Evolutionary conservation across 768 basidiomycete species (phyloP), one percentile per base, ranked within the genome.

Genomic region (Xerocomellus dryophilus): DNA sequence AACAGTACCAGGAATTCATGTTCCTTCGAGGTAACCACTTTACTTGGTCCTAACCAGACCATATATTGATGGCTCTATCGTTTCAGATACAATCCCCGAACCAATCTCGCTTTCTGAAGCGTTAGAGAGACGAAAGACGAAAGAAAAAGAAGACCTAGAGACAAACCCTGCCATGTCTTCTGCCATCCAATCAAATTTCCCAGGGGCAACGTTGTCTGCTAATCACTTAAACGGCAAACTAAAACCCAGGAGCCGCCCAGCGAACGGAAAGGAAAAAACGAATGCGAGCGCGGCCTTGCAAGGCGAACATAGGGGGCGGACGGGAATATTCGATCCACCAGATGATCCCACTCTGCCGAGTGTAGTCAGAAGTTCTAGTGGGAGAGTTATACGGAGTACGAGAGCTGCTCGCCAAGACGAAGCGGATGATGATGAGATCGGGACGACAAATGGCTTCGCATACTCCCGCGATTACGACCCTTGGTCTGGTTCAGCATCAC

Each of bases 1-100:
- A 78, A 49, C 80, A 81, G 61, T 82, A 83, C 58, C 81, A 83
- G 65, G 84, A 88, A 61, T 85, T 87, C 59, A 81, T 79, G 77
- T 88, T 88, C 59, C 79, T 90, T n/a, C 72, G 76, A 71, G 87
- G 88, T 84, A 59, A 45, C 68, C 27, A 9, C n/a, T 36, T n/a
- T 43, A 9, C 12, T 20, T 31, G 3, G 11, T 47, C 35, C 15
- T 50, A 12, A 39, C 35, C 31, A 25, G 4, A 12, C 15, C 25
- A 29, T 42, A 9, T 41, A 41, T 31, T 52, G 31, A 67, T 48
- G 54, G 4, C 48, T 42, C 31, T 40, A 27, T 34, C 29, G 17
- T 17, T 43, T 32, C 61, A 90, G 88, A 88, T 56, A 85, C 81
- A 10, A 82, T 90, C 15, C 88, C 88, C 11, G 67, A 72, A 36